Base-by-base conservation (phyloP, 2,329 filamentous ascomycete genomes). In the Verticillium tricorpus region DNA sequence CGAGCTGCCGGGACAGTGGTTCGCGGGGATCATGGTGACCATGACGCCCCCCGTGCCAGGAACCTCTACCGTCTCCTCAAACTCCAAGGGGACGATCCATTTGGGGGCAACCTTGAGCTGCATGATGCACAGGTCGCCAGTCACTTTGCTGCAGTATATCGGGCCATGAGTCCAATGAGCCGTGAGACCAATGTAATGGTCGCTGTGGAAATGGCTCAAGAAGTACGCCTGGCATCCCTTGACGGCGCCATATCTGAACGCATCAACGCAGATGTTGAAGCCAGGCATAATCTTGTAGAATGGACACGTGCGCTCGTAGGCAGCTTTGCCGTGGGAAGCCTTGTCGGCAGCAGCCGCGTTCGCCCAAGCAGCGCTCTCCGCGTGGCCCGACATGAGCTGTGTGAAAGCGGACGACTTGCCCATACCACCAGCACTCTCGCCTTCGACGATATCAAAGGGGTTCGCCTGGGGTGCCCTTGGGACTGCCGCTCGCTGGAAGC, bases 261-360 rank as follows among this genome's bases (percentile, higher is more conserved):
- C 95, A 74, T 99, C 95, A 0, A 99, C 95, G 62, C 92, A 96
- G 60, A 98, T 96, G 66, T 85, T 92, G 69, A 97, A 90, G 0
- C 92, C 93, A 0, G 94, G 93, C 77, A 99, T 89, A 66, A 98
- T 97, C 75, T 99, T 99, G 80, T 99, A 99, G 70, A 99, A 99
- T 0, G 95, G 95, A 71, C 95, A 99, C 0, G 92, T 97, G 57
- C 95, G 86, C 70, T 94, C 85, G 69, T 94, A 95, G 0, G 93
- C 89, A 19, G 90, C 91, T 71, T 92, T 95, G 25, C 95, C 94
- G 50, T 92, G 85, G 2, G 93, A 88, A 1, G 90, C 85, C 32
- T 85, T 79, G 72, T 97, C 93, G 1, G 90, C 83, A 1, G 92
- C 90, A 0, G 94, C 93, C 14, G 95, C 95, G 39, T 85, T 87